Evolutionary conservation across 805 yeast genomes (phyloP), one percentile per base, ranked within the genome.

Genomic region (Torulaspora indica): DNA sequence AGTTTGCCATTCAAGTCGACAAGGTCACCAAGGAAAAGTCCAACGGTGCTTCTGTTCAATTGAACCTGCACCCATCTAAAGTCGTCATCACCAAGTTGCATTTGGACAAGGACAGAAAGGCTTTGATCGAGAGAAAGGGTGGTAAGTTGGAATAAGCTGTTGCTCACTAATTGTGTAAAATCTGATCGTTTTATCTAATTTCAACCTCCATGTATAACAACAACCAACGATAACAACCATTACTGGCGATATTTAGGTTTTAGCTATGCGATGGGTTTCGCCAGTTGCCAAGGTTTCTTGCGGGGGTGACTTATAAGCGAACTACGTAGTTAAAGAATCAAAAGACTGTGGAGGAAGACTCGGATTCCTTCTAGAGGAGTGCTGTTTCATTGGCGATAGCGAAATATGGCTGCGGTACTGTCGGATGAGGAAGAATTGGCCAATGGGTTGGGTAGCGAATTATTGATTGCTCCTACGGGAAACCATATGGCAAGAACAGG

Each of bases 101-200:
- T 82, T 84, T 93, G 74, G 97, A 91, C 84, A 86, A 86, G 79
- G 95, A 91, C 85, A 86, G 98, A 82, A 90, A 91, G 82, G 95
- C 86, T 73, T 83, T 91, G 77, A 87, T 91, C 70, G 80, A 79
- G 72, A 89, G 95, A 85, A 91, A 91, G 82, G 96, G 97, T 74
- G 98, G 98, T 69, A 89, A 86, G 73, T 78, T 79, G 70, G 95
- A 89, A 80, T 88, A 87, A 79, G 71, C 47, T 43, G 35, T 40
- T 36, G 39, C 41, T 47, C 48, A 40, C 35, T 35, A 29, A 34
- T 38, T 47, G 44, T 47, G 46, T 47, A 47, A 45, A 29, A 38
- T 38, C 28, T 47, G 40, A 42, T 43, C 42, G 42, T 47, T 43
- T 33, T 41, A 41, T 27, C 44, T 41, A 41, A 41, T 41, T 33